phyloP scores from a whole-genome alignment of 257 asterid genomes.

The Solanum sejunctum region DNA sequence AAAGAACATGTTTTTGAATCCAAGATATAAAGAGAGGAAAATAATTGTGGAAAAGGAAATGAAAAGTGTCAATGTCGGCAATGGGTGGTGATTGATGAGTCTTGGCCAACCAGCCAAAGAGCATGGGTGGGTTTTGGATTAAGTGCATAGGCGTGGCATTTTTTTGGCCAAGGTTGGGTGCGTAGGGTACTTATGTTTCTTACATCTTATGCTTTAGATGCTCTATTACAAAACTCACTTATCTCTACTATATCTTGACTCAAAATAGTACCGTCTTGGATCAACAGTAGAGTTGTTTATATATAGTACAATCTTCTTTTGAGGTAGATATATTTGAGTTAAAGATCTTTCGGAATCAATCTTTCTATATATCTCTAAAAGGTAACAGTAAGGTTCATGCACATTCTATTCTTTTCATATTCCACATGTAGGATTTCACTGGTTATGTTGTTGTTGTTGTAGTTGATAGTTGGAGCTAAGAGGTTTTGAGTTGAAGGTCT shows the following conservation, averaged over 20 bases:
- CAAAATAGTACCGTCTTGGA: background rate
- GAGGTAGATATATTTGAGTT: too few species aligned
- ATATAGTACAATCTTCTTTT: too few species aligned
- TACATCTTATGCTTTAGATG: background rate
- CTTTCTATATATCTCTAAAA: too few species aligned
- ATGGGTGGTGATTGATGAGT: slow-evolving; percentile 17
- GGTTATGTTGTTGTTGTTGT: too few species aligned
- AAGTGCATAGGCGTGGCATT: slow-evolving; percentile 21
- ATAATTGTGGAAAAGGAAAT: background rate
- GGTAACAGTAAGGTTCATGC: too few species aligned
- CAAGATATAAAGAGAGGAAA: background rate
- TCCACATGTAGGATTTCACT: too few species aligned
- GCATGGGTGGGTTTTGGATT: slow-evolving; percentile 21
- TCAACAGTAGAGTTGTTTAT: background rate
- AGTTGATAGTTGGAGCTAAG: too few species aligned
- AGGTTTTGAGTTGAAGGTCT: too few species aligned
- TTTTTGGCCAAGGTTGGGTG: slow-evolving; percentile 16
- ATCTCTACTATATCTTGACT: background rate
- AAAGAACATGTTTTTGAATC: background rate
- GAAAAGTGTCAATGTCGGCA: slow-evolving; percentile 22
- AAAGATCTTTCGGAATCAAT: too few species aligned
- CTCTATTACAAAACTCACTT: background rate
- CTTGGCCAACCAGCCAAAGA: slow-evolving; percentile 37
- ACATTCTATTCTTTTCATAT: too few species aligned
- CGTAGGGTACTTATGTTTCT: background rate